Conservation (phyloP, 2,329 filamentous ascomycete genomes). For the Penicillium fuscoglaucum region DNA sequence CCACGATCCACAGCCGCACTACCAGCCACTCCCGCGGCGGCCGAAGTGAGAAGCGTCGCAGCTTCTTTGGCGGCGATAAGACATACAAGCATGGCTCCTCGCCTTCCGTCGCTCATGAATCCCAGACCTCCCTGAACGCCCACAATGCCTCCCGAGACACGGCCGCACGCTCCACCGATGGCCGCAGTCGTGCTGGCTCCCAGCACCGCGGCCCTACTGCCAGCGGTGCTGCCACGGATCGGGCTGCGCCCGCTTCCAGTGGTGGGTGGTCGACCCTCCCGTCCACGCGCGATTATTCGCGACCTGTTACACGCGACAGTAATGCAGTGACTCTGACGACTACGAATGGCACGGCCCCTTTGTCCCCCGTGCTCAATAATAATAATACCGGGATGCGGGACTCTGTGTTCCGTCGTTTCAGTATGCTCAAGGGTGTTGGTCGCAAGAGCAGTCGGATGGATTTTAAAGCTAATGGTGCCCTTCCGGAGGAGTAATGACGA, state of each 20-base stretch:
- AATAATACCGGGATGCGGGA: slow-evolving; percentile 47
- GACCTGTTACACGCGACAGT: slow-evolving; percentile 36
- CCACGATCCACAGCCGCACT: slow-evolving; percentile 40
- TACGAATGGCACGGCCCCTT: slow-evolving; percentile 18
- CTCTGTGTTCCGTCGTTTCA: slow-evolving; percentile 75
- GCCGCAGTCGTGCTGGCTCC: slow-evolving; percentile 31
- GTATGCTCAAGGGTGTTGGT: slow-evolving; percentile 68
- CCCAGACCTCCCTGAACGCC: slow-evolving; percentile 22
- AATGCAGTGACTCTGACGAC: slow-evolving; percentile 18
- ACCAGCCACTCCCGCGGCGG: slow-evolving; percentile 38
- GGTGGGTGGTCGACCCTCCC: slow-evolving; percentile 38
- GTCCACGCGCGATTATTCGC: slow-evolving; percentile 36
- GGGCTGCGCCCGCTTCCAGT: slow-evolving; percentile 25
- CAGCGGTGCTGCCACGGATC: slow-evolving; percentile 22
- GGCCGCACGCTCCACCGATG: slow-evolving; percentile 30
- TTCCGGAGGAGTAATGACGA: slow-evolving; percentile 40
- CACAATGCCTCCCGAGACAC: slow-evolving; percentile 33
- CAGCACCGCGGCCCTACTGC: slow-evolving; percentile 26
- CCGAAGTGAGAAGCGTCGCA: slow-evolving; percentile 42
- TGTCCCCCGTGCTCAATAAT: slow-evolving; percentile 38
- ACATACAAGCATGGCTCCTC: slow-evolving; percentile 35
- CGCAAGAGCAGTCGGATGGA: slow-evolving; percentile 64
- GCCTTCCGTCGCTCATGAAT: slow-evolving; percentile 33
- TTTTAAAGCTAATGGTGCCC: slow-evolving; percentile 37
- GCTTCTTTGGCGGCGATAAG: slow-evolving; percentile 41